Percentiles rank a stretch among this genome's conserved stretches.
These are phyloP conservation scores for Santalum album DNA, from an alignment of 164 flowering plant species.

Conservation along the genomic window DNA sequence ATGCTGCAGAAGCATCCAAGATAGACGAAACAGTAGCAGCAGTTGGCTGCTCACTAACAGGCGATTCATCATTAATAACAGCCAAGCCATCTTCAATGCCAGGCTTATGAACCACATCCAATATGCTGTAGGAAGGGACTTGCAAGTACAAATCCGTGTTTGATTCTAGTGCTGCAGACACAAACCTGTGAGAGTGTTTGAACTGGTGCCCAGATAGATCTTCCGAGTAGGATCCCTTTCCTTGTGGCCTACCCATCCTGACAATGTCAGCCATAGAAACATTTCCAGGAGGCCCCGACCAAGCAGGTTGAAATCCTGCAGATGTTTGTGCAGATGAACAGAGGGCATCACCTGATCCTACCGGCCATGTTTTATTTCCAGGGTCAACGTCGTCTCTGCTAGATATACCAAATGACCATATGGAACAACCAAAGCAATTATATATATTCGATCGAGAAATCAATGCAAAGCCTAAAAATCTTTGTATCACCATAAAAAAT, in stretches of 20 bases:
- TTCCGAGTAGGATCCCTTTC: neutral
- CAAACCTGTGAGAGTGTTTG: neutral
- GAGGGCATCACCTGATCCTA: neutral
- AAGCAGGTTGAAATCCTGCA: neutral
- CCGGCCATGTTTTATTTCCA: neutral
- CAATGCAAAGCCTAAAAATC: no score
- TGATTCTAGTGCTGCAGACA: neutral
- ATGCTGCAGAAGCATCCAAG: no score
- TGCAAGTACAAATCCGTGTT: neutral
- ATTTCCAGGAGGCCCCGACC: neutral
- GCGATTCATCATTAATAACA: neutral
- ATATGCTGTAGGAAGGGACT: neutral
- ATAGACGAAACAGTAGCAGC: neutral
- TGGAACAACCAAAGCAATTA: no score
- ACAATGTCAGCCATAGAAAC: neutral
- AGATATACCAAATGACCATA: neutral
- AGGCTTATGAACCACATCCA: neutral
- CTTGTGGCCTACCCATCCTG: neutral
- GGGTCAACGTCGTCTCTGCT: neutral
- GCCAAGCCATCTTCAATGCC: neutral
- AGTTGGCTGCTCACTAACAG: neutral
- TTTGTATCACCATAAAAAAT: no score
- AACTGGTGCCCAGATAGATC: neutral
- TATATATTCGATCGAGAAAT: no score
- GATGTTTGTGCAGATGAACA: neutral